Evolutionary conservation across 2,329 filamentous ascomycete genomes (phyloP), one percentile per base, ranked within the genome.

Genomic region (Colletotrichum godetiae): DNA sequence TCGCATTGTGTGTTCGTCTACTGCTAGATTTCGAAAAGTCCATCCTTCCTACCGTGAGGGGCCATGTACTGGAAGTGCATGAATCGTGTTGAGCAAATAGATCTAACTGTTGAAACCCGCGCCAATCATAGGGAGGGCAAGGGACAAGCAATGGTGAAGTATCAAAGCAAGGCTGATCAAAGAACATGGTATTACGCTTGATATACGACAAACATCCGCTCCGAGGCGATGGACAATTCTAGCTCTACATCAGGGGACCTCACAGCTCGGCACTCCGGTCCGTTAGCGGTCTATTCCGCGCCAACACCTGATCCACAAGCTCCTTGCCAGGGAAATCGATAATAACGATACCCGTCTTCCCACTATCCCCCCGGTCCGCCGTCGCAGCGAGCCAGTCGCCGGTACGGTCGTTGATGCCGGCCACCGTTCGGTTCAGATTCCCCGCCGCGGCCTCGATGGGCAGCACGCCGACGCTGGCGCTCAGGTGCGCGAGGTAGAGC

Each of bases 391-490:
- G 79, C 83, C 84, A 88, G 74, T 79, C 78, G 37, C 86, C 86
- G 42, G 86, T 87, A 79, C 83, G 82, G 75, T 88, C 86, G 68
- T 88, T 88, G 81, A 88, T 86, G 33, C 86, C 86, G n/a, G 77
- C 76, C 4, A 86, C 79, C 19, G 80, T 81, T 55, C 79, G 78
- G 75, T 86, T 84, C 65, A 77, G 76, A n/a, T 85, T 82, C 0
- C 87, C 86, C 0, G 86, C 86, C 12, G 86, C 86, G 1, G 86
- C 87, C 76, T 86, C 85, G 63, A 88, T 86, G 49, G 87, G 87
- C 72, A 86, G 74, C 11, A 88, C 85, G 49, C 85, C 86, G 2
- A 87, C 82, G 24, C 83, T 85, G 15, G 86, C 87, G 19, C 85
- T 87, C 27, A 87, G 75, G 76, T 88, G 87, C 22, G 85, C 82